These are phyloP conservation scores for Cylindrodendrum hubeiense DNA, from an alignment of 2,329 filamentous ascomycete species.

Conservation along the genomic window DNA sequence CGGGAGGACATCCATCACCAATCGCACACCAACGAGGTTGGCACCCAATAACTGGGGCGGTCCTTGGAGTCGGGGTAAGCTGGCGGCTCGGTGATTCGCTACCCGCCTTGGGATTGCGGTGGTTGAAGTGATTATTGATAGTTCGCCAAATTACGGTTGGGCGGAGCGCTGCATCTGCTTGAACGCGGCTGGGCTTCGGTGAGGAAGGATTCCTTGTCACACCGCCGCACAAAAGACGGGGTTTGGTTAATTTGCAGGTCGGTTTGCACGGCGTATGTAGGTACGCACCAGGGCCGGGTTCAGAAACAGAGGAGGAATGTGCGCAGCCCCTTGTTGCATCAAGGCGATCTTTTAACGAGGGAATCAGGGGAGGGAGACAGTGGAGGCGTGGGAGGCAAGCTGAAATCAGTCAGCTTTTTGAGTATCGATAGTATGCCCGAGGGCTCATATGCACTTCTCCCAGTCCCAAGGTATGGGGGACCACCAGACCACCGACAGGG, in stretches of 20 bases:
- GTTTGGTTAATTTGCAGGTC: neutral
- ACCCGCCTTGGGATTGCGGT: neutral
- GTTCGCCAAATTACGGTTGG: neutral
- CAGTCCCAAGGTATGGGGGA: neutral
- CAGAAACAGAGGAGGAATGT: constrained; percentile 18
- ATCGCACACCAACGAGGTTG: constrained; percentile 9
- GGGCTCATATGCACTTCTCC: neutral
- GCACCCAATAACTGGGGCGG: constrained; percentile 17
- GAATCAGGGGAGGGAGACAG: constrained; percentile 19
- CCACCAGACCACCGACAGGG: neutral
- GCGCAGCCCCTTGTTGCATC: constrained; percentile 21
- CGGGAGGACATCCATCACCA: neutral
- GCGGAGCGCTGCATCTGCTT: neutral
- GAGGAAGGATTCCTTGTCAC: neutral
- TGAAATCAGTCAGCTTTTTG: neutral
- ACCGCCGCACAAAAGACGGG: neutral
- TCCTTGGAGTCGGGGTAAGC: constrained; percentile 15
- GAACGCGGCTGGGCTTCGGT: neutral
- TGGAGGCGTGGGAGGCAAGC: neutral
- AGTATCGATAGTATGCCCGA: neutral
- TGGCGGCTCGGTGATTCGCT: constrained; percentile 21
- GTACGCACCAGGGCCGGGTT: constrained; percentile 10
- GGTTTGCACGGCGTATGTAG: neutral
- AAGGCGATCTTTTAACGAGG: constrained; percentile 22
- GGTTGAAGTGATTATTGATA: neutral